Conservation (phyloP, 352 stramenopile genomes). For the Phytopythium chamaehyphon region DNA sequence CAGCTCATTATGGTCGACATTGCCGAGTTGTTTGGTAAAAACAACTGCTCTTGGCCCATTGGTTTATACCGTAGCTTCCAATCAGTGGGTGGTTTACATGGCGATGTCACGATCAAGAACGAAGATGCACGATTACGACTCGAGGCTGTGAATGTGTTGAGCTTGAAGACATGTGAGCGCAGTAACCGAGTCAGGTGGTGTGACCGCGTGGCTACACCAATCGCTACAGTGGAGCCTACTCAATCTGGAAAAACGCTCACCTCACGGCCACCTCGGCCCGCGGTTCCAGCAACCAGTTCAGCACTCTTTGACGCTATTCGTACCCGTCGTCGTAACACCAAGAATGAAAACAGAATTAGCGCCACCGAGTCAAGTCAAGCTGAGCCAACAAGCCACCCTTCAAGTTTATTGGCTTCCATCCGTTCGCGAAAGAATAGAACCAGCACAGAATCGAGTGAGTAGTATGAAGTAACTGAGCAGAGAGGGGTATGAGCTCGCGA, state of each 20-base stretch:
- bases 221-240: neutral
- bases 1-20: constrained; percentile 37
- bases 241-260: neutral
- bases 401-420: constrained; percentile 66
- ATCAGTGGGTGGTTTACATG: constrained; percentile 29
- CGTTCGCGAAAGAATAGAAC: constrained; percentile 35
- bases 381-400: constrained; percentile 5
- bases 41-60: constrained; percentile 10
- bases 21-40: constrained; percentile 16
- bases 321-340: constrained; percentile 25
- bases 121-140: neutral
- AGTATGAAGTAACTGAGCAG: too few species aligned
- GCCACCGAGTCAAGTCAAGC: too few species aligned
- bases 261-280: neutral
- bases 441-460: too few species aligned
- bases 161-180: neutral
- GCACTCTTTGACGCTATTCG: constrained; percentile 48
- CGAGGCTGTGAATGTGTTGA: neutral
- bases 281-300: constrained; percentile 21
- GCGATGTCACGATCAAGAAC: constrained; percentile 42
- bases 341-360: neutral
- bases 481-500: too few species aligned
- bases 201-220: neutral
- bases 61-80: constrained; percentile 11
- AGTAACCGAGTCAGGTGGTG: neutral